A percentile compares a stretch with the other conserved stretches of the same genome.
Evolutionary conservation across 2,329 filamentous ascomycete genomes (phyloP).

Genomic region (Celoporthe dispersa): DNA sequence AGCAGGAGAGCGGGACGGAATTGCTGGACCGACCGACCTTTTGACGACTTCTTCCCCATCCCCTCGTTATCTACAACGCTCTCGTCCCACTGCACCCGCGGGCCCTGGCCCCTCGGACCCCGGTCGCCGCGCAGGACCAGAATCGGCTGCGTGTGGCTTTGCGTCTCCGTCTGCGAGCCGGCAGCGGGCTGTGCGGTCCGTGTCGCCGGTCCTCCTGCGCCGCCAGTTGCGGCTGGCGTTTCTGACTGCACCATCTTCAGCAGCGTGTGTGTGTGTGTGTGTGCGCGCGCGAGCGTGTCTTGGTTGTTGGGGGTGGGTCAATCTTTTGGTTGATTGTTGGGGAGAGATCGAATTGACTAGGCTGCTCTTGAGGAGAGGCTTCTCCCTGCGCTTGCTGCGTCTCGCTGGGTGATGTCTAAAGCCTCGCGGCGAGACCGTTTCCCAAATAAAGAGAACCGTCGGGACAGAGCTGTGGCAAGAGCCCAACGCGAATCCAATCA

Average conservation of each 20-base stretch:
- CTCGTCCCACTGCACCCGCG: constrained; percentile 88
- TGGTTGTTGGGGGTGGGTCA: too few relatives aligned
- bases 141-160: constrained; percentile 40
- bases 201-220: constrained; percentile 13
- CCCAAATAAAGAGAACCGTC: background rate
- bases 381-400: background rate
- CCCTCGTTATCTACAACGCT: constrained; percentile 95
- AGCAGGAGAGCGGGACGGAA: background rate
- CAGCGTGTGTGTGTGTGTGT: background rate
- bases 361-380: background rate
- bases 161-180: constrained; percentile 20
- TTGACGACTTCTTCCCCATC: constrained; percentile 90
- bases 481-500: background rate
- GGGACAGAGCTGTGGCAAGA: background rate
- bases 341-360: background rate
- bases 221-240: constrained; percentile 17
- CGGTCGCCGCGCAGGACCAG: constrained; percentile 58
- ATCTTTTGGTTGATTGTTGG: background rate
- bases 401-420: background rate
- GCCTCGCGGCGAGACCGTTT: background rate
- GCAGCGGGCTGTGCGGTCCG: constrained; percentile 24
- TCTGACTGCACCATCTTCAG: constrained; percentile 3
- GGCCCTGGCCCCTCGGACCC: constrained; percentile 43
- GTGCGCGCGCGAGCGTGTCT: too few relatives aligned
- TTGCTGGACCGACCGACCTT: constrained; percentile 62